Percentiles rank a stretch among this genome's conserved stretches.
These are phyloP conservation scores for Clathrospora elynae DNA, from an alignment of 2,329 filamentous ascomycete genomes.

Conservation along the genomic window DNA sequence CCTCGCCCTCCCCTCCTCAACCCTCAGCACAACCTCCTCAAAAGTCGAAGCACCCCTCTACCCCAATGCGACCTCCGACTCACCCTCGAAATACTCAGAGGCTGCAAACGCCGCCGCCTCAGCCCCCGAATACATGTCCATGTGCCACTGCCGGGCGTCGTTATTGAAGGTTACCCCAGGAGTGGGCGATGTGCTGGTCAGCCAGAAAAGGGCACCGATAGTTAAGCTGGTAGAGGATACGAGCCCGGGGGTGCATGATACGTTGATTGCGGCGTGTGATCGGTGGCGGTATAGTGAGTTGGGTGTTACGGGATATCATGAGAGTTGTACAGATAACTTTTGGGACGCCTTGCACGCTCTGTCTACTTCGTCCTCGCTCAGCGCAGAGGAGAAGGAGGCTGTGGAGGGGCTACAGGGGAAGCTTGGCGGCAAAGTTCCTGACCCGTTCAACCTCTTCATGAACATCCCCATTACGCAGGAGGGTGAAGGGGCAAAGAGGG, in stretches of 20 bases:
- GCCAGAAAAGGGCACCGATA: conserved; percentile 42
- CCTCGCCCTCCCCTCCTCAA: conserved; percentile 45
- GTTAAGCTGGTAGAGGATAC: conserved; percentile 44
- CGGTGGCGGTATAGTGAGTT: conserved; percentile 44
- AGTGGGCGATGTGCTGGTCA: conserved; percentile 40
- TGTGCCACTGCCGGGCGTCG: conserved; percentile 44
- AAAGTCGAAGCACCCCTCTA: conserved; percentile 36
- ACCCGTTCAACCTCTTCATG: conserved; percentile 52
- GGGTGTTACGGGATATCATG: conserved; percentile 41
- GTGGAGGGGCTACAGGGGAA: conserved; percentile 29
- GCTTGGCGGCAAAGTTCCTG: conserved; percentile 37
- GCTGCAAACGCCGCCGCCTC: conserved; percentile 35
- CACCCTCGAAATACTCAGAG: conserved; percentile 28
- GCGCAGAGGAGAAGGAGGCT: conserved; percentile 22
- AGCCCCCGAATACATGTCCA: conserved; percentile 44
- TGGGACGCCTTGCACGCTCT: conserved; percentile 39
- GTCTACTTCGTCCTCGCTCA: conserved; percentile 8
- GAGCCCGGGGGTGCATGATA: conserved; percentile 43
- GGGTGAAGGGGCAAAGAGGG: conserved; percentile 41
- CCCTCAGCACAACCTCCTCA: conserved; percentile 25
- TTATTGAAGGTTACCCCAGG: conserved; percentile 35
- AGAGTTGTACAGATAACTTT: conserved; percentile 47
- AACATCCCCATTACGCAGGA: conserved; percentile 52
- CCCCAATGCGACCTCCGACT: conserved; percentile 32
- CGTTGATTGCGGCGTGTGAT: conserved; percentile 46